A percentile compares a stretch with the other conserved stretches of the same genome.
These are phyloP conservation scores for Berkeleyomyces rouxiae DNA, from an alignment of 2,329 filamentous ascomycete genomes.

Conservation along the genomic window DNA sequence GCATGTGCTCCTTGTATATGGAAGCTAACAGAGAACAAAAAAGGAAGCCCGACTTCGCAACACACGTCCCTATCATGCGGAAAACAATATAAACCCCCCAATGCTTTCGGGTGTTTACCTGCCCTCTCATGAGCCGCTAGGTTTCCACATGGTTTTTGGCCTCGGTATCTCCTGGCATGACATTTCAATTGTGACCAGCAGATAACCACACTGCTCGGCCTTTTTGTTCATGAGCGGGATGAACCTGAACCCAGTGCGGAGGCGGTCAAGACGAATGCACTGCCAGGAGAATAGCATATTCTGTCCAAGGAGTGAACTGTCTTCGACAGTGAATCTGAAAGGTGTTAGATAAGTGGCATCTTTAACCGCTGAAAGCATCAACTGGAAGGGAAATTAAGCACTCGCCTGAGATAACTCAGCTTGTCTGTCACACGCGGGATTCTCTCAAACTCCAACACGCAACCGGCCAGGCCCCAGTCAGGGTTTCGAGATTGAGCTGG, in stretches of 20 bases:
- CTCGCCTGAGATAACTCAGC: constrained; percentile 56
- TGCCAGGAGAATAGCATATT: constrained; percentile 33
- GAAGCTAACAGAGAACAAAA: too few species aligned
- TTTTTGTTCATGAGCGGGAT: constrained; percentile 31
- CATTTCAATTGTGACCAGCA: constrained; percentile 38
- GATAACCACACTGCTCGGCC: constrained; percentile 29
- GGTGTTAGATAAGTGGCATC: neutral
- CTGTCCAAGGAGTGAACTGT: constrained; percentile 26
- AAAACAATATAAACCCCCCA: neutral
- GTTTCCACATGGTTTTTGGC: neutral
- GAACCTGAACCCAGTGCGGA: constrained; percentile 38
- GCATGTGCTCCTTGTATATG: too few species aligned
- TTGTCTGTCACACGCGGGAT: constrained; percentile 46
- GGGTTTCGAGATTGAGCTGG: constrained; percentile 42
- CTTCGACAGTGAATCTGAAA: constrained; percentile 37
- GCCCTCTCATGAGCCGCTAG: neutral
- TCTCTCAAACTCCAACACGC: constrained; percentile 40
- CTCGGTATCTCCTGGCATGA: constrained; percentile 17
- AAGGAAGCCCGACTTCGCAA: neutral
- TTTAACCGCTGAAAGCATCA: too few species aligned
- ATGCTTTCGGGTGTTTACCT: neutral
- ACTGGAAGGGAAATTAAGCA: neutral
- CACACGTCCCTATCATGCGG: neutral
- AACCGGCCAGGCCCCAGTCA: constrained; percentile 38
- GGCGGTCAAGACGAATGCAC: constrained; percentile 41